Evolutionary conservation across 2,329 filamentous ascomycete genomes (phyloP), one percentile per base, ranked within the genome.

Genomic region (Penicillium sp.): DNA sequence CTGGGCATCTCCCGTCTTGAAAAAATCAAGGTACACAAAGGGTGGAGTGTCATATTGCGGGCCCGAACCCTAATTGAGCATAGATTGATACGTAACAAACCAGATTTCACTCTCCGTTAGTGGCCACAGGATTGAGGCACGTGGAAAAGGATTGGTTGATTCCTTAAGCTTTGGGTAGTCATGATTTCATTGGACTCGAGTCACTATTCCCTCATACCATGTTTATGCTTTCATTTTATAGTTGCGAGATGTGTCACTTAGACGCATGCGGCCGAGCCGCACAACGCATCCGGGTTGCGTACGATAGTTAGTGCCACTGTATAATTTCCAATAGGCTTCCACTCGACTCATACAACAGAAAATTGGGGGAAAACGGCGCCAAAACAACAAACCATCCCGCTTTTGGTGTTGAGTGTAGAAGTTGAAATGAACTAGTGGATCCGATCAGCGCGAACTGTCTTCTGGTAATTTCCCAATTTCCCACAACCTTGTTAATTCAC

Each of bases 71-170:
- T 27, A 40, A 40, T 27, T 27, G 38, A 49, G 41, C n/a, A 49
- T 45, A 15, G 47, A 24, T 28, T 39, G 33, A 31, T 8, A 24
- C 46, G 27, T 28, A 18, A 24, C 33, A 35, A 29, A 24, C 18
- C 29, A 31, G 13, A 31, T 44, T 9, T 23, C 3, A 23, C 20
- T 23, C 3, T 23, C 4, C 20, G 4, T 23, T 23, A 23, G 20
- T 18, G 25, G 38, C 20, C 25, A 28, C 33, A 37, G 40, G 40
- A 20, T 42, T 13, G 27, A 15, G n/a, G 32, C 56, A 58, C 56
- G 54, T 44, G 56, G 52, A 24, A 15, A 47, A 40, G 43, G 47
- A 55, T 57, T 58, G 56, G 54, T n/a, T 13, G 12, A 9, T 28
- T 42, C 12, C 6, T 10, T 29, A 23, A 28, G 9, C 29, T 28